A percentile compares a stretch with the other conserved stretches of the same genome.
These are phyloP conservation scores for Drechslera avenae DNA, from an alignment of 2,329 filamentous ascomycete genomes.

Conservation along the genomic window DNA sequence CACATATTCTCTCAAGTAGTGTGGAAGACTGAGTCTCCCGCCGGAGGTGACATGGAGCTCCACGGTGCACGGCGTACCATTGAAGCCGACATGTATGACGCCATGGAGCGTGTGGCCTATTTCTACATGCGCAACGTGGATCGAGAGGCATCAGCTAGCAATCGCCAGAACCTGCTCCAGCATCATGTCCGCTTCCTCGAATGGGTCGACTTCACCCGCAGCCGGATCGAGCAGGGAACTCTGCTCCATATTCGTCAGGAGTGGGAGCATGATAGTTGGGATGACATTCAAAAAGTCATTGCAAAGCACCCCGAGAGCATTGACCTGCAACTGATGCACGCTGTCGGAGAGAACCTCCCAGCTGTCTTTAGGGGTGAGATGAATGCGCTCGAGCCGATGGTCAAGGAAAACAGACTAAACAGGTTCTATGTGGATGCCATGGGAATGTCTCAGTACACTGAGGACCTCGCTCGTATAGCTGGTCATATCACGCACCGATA, in stretches of 20 bases:
- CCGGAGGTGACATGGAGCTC: background rate
- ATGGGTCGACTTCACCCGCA: background rate
- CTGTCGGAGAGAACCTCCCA: background rate
- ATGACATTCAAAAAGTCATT: background rate
- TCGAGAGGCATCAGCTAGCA: no score
- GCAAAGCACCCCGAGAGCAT: background rate
- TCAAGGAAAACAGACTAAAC: no score
- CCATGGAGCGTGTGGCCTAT: background rate
- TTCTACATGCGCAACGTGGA: background rate
- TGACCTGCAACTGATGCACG: background rate
- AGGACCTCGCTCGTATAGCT: no score
- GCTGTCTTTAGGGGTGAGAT: no score
- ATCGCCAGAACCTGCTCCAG: no score
- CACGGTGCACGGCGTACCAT: no score
- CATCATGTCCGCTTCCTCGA: no score
- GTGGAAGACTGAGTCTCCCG: background rate
- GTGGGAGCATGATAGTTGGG: background rate
- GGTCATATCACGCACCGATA: conserved; percentile 25
- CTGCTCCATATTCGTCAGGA: background rate
- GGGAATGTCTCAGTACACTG: no score
- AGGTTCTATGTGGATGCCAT: background rate
- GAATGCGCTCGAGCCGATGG: no score
- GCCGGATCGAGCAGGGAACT: no score
- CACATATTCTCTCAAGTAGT: no score
- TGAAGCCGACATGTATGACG: background rate